Conservation (phyloP, 192 early-diverging fungal species). For the Paraglomus brasilianum region DNA sequence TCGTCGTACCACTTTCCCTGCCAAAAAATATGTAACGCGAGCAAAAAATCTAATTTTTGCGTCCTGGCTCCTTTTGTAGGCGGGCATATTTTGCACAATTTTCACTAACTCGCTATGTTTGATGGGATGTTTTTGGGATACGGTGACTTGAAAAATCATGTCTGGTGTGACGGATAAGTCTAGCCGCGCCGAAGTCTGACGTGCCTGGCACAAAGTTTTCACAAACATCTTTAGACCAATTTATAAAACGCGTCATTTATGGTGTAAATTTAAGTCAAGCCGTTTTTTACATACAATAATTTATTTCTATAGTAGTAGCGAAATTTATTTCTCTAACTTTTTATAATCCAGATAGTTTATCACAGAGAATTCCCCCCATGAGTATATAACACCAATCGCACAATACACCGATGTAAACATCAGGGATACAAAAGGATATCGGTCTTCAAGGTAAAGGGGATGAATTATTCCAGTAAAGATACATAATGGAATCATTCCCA, state of each 20-base stretch:
- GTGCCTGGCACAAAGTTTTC: too few species aligned
- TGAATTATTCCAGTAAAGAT: slow-evolving; percentile 59
- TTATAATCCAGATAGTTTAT: slow-evolving; percentile 38
- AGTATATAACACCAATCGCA: slow-evolving; percentile 70
- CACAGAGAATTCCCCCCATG: slow-evolving; percentile 55
- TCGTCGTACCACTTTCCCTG: too few species aligned
- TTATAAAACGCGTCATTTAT: too few species aligned
- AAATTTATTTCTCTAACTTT: too few species aligned
- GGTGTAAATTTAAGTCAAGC: too few species aligned
- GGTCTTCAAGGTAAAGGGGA: slow-evolving; percentile 46
- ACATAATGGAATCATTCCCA: slow-evolving; percentile 52
- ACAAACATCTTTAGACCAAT: too few species aligned
- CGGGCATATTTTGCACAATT: slow-evolving; percentile 5
- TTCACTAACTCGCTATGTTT: not conserved
- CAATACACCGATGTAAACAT: slow-evolving; percentile 78
- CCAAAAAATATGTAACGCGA: too few species aligned
- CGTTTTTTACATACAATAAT: too few species aligned
- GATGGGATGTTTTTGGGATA: not conserved
- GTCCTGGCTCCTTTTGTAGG: not conserved
- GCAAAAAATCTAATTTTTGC: too few species aligned
- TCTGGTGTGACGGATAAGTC: slow-evolving; percentile 8
- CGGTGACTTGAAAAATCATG: slow-evolving; percentile 3
- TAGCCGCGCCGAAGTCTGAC: not conserved
- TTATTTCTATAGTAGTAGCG: too few species aligned
- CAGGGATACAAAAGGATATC: slow-evolving; percentile 77